Base-by-base conservation (phyloP, 345 rosid species). In the Bruguiera sexangula region DNA sequence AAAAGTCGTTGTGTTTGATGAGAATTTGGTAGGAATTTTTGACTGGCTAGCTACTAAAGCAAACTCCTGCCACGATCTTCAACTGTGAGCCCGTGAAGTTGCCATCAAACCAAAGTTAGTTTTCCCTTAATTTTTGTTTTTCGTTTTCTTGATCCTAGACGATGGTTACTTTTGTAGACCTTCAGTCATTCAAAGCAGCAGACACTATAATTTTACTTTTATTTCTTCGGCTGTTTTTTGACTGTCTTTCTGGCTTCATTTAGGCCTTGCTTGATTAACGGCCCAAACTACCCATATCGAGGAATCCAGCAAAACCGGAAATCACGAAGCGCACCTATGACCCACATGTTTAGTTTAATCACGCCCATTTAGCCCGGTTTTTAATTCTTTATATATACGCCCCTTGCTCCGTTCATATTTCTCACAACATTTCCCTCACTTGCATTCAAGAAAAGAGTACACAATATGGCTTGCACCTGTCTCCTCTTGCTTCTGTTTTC, bases 221-320 rank as follows among this genome's bases (percentile, higher is more conserved):
- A 48, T 43, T 13, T 39, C 6, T 32, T 53, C 2, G 21, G 71
- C 30, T 59, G 20, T 53, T 52, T 71, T 79, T 72, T 82, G 26
- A 65, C 79, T 61, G 60, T 63, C 36, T 30, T 19, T 46, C 31
- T 11, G 53, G n/a, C 63, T 60, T 31, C 39, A 60, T 32, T 16
- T 2, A 56, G 69, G 51, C 62, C 69, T 72, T 69, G 73, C 69
- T 75, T 69, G 84, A 82, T 75, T 68, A 84, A 81, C 86, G 80
- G 78, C 76, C 62, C 70, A 70, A 79, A 74, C 81, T 71, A 65
- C 72, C 79, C 63, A 13, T 31, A 10, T 27, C 4, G 30, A 56
- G 80, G 83, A 80, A 79, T 81, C 87, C 88, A 76, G 76, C 73
- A 73, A 76, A 73, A 72, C 80, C 78, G 61, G 82, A 76, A 80